Evolutionary conservation across 108 stramenopile genomes (phyloP).

Genomic region (Cyclotella choctawhatcheeana): DNA sequence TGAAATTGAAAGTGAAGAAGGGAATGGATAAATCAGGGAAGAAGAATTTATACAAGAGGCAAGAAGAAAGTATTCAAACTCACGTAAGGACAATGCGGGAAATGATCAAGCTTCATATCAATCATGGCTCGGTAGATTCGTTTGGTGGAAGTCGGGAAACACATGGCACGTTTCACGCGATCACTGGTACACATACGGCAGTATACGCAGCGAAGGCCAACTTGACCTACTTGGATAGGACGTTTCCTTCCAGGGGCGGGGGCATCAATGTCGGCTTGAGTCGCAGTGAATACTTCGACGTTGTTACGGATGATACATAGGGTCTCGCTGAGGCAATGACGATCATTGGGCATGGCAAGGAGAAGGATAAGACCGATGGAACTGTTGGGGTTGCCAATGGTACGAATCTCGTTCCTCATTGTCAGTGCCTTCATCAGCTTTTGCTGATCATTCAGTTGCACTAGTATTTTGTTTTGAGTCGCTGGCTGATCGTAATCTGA

Average conservation of each 20-base stretch:
- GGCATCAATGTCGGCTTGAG: slow-evolving; percentile 79
- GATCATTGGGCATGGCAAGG: slow-evolving; percentile 83
- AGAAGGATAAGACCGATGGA: slow-evolving; percentile 49
- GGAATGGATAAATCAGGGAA: too few relatives aligned
- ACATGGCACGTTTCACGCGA: slow-evolving; percentile 89
- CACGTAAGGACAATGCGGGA: slow-evolving; percentile 76
- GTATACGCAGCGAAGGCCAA: slow-evolving; percentile 89
- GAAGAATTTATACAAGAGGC: too few relatives aligned
- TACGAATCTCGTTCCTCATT: slow-evolving; percentile 43
- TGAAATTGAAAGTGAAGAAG: too few relatives aligned
- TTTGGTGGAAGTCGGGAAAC: slow-evolving; percentile 88
- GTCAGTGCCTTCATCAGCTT: slow-evolving; percentile 42
- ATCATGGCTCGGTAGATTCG: slow-evolving; percentile 91
- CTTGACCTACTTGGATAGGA: slow-evolving; percentile 82
- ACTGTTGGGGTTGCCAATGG: slow-evolving; percentile 48
- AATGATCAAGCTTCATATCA: slow-evolving; percentile 94
- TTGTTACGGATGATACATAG: slow-evolving; percentile 88
- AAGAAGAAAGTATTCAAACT: too few relatives aligned
- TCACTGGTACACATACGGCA: slow-evolving; percentile 78
- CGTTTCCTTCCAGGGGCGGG: slow-evolving; percentile 91
- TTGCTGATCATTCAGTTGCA: slow-evolving; percentile 43
- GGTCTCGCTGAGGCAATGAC: slow-evolving; percentile 86
- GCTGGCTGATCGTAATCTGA: neutral
- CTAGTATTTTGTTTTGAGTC: neutral
- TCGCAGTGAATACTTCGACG: slow-evolving; percentile 89